Base-by-base conservation (phyloP, 2,329 filamentous ascomycete species). In the Aspergillus thermomutatus region DNA sequence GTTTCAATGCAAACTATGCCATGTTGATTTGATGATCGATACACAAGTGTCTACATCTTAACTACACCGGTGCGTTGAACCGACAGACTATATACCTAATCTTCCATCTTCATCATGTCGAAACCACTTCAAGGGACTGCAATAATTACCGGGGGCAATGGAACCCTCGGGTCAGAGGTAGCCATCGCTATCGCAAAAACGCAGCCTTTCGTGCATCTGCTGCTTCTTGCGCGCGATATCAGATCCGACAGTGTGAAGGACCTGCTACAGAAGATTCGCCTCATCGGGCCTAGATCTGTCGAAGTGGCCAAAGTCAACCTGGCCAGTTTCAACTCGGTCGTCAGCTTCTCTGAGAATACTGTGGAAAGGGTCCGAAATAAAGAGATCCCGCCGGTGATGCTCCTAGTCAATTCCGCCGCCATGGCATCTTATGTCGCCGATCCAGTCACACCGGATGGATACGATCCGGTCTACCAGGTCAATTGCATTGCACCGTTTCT, bases 401-500 rank as follows among this genome's bases (percentile, higher is more conserved):
- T 65, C 41, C 56, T 74, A 52, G 68, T 74, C 51, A 71, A 74
- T 51, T 71, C 64, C 27, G 72, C 70, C 6, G 70, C 70, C 26
- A 62, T 64, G 50, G 62, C 68, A 26, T 74, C 71, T 28, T 74
- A 71, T 58, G 63, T 65, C n/a, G 53, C 63, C 25, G 71, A 72
- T 45, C 61, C 64, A 23, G 57, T 67, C 46, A 74, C 72, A 31
- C 57, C 62, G 49, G 70, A 72, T 57, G 72, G 70, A 23, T 69
- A 66, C 52, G 72, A 74, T 55, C 68, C 70, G 1, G 69, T 74
- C 25, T 74, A 74, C 58, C 72, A 74, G 55, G 71, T 64, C 37
- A 74, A 73, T 57, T 73, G 71, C 53, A 57, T 74, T 19, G 66
- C 71, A n/a, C 70, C 70, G 19, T 72, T 74, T 57, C 60, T 72